Evolutionary conservation across 345 rosid species (phyloP).

Genomic region (Ceriops decandra): DNA sequence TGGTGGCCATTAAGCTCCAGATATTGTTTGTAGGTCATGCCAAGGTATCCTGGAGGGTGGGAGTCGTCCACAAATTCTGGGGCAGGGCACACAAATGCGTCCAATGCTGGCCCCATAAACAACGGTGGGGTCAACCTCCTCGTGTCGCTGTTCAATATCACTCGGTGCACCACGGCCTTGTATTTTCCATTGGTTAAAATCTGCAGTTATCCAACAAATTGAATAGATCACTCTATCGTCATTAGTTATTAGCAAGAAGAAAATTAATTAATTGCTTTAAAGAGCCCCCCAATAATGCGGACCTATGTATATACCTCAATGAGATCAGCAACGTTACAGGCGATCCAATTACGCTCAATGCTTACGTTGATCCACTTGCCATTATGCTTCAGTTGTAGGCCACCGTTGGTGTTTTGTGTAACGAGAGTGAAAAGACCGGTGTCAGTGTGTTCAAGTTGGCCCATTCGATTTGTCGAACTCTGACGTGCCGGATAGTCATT

Average conservation of each 20-base stretch:
- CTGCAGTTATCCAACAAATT: not conserved
- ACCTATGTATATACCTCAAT: not conserved
- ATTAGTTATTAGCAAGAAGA: too few species aligned
- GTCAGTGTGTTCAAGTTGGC: conserved; percentile 10
- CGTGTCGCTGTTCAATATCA: conserved; percentile 18
- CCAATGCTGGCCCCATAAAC: conserved; percentile 19
- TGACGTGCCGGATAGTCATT: conserved; percentile 12
- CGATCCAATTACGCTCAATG: conserved; percentile 8
- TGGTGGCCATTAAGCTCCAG: not conserved
- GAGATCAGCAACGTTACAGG: conserved; percentile 12
- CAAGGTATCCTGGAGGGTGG: conserved; percentile 8
- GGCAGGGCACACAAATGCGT: conserved; percentile 15
- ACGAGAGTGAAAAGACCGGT: conserved; percentile 4
- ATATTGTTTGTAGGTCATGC: conserved; percentile 18
- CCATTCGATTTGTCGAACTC: conserved; percentile 7
- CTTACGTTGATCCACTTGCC: conserved; percentile 10
- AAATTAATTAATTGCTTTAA: too few species aligned
- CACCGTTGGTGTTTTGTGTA: conserved; percentile 8
- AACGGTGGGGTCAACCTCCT: conserved; percentile 20
- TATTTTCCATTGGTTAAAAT: conserved; percentile 23
- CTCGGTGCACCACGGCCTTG: conserved; percentile 16
- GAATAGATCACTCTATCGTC: too few species aligned
- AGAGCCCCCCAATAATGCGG: too few species aligned
- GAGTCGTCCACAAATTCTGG: conserved; percentile 4
- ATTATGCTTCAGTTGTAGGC: conserved; percentile 5